Percentiles rank a stretch among this genome's conserved stretches.
Conservation (phyloP, 176 grass and related monocot species). For the Bothriochloa decipiens region DNA sequence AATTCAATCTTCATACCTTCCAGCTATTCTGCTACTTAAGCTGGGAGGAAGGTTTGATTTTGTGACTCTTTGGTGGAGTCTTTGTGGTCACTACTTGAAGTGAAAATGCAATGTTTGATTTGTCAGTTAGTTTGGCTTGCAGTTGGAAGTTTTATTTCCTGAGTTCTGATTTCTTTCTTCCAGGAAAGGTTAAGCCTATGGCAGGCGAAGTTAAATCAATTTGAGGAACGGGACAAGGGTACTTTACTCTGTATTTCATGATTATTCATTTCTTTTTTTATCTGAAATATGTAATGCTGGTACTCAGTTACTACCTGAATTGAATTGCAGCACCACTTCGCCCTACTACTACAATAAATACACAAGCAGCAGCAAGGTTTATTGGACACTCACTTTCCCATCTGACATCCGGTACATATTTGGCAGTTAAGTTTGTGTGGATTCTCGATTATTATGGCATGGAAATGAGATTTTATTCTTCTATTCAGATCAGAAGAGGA, state of each 20-base stretch:
- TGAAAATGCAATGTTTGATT: background rate
- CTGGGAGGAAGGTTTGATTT: conserved; percentile 21
- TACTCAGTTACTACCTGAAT: conserved; percentile 21
- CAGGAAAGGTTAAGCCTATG: conserved; percentile 90
- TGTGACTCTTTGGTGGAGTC: background rate
- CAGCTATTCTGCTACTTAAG: background rate
- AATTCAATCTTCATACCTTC: background rate
- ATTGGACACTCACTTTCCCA: conserved; percentile 77
- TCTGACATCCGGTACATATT: conserved; percentile 66
- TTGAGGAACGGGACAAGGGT: conserved; percentile 81
- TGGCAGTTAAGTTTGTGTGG: conserved; percentile 20
- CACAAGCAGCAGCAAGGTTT: conserved; percentile 80
- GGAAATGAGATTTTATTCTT: conserved; percentile 28
- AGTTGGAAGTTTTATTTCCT: background rate
- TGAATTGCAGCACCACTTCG: conserved; percentile 71
- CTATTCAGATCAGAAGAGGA: conserved; percentile 80
- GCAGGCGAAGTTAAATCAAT: conserved; percentile 78
- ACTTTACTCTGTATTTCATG: conserved; percentile 24
- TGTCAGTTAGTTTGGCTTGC: background rate
- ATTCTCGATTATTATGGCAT: conserved; percentile 10
- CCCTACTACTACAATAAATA: conserved; percentile 76
- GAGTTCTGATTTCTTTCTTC: conserved; percentile 28
- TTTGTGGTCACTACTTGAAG: background rate
- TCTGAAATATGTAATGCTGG: conserved; percentile 10
- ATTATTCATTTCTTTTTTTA: conserved; percentile 6